Percentiles rank a stretch among this genome's conserved stretches.
phyloP scores from a whole-genome alignment of 192 early-diverging fungal species.

The Podila clonocystis region DNA sequence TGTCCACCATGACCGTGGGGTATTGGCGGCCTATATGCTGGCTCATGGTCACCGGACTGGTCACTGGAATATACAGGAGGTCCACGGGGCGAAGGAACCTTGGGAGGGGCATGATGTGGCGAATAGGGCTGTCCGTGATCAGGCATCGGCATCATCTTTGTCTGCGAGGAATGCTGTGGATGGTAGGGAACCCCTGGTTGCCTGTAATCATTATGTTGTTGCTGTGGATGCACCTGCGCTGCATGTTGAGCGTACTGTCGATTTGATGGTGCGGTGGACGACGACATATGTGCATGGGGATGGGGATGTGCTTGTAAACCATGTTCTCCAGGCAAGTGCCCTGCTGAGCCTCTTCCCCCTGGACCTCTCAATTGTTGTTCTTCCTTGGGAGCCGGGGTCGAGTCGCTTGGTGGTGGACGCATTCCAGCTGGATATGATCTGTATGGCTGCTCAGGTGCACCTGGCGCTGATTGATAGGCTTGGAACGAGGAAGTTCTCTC shows the following conservation, averaged over 20 bases:
- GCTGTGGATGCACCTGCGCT: slow-evolving; percentile 21
- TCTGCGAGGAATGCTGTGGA: slow-evolving; percentile 20
- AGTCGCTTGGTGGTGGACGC: background rate
- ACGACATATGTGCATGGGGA: background rate
- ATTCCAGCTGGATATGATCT: slow-evolving; percentile 8
- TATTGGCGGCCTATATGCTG: slow-evolving; percentile 25
- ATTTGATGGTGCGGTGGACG: background rate
- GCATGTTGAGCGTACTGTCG: slow-evolving; percentile 2
- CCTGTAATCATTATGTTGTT: slow-evolving; percentile 20
- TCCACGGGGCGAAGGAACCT: slow-evolving; percentile 23
- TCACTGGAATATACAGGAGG: slow-evolving; percentile 3
- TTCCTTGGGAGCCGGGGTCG: background rate
- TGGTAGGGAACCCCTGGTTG: slow-evolving; percentile 4
- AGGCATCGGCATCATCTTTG: slow-evolving; percentile 20
- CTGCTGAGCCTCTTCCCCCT: slow-evolving; percentile 19
- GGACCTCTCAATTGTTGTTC: slow-evolving; percentile 18
- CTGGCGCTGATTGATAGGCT: slow-evolving; percentile 1
- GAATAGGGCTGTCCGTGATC: slow-evolving; percentile 20
- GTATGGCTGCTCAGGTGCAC: slow-evolving; percentile 19
- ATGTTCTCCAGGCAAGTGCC: slow-evolving; percentile 21
- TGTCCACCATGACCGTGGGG: slow-evolving; percentile 19
- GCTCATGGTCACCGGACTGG: slow-evolving; percentile 33
- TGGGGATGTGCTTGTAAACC: background rate
- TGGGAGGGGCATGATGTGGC: slow-evolving; percentile 15
- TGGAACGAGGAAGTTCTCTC: slow-evolving; percentile 11